A percentile compares a stretch with the other conserved stretches of the same genome.
phyloP scores from a whole-genome alignment of 768 basidiomycete genomes.

The Daedaleopsis nitida region DNA sequence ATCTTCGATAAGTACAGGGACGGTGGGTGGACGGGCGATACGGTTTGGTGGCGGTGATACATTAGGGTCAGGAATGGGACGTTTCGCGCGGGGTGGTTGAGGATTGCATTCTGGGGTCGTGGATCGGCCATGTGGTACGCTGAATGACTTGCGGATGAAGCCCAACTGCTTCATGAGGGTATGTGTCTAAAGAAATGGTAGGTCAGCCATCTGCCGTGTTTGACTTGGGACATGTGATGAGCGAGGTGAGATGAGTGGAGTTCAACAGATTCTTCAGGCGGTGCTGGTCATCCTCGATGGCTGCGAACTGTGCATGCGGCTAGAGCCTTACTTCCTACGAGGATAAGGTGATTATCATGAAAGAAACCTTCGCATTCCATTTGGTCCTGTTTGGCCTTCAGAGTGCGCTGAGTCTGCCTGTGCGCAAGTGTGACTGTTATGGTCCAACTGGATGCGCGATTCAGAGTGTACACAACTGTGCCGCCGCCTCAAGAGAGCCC shows the following conservation, averaged over 20 bases:
- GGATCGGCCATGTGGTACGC: constrained; percentile 36
- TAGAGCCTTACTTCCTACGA: too few relatives aligned
- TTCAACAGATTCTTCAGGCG: too few relatives aligned
- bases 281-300: too few relatives aligned
- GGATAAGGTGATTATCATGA: too few relatives aligned
- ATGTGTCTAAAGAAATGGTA: constrained; percentile 24
- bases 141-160: constrained; percentile 64
- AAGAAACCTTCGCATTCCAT: too few relatives aligned
- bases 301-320: too few relatives aligned
- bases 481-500: too few relatives aligned
- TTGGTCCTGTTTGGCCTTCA: too few relatives aligned
- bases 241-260: not conserved
- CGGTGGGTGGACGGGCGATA: constrained; percentile 63
- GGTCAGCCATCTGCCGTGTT: not conserved
- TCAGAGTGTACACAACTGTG: too few relatives aligned
- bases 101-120: constrained; percentile 38
- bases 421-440: too few relatives aligned
- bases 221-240: not conserved
- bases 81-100: constrained; percentile 50
- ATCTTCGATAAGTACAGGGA: constrained; percentile 70
- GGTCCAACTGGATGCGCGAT: too few relatives aligned
- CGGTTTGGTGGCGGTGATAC: constrained; percentile 53
- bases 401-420: too few relatives aligned
- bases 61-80: constrained; percentile 44
- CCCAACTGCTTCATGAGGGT: constrained; percentile 63